phyloP scores from a whole-genome alignment of 2,329 filamentous ascomycete genomes.

The Lachnellula hyalina region DNA sequence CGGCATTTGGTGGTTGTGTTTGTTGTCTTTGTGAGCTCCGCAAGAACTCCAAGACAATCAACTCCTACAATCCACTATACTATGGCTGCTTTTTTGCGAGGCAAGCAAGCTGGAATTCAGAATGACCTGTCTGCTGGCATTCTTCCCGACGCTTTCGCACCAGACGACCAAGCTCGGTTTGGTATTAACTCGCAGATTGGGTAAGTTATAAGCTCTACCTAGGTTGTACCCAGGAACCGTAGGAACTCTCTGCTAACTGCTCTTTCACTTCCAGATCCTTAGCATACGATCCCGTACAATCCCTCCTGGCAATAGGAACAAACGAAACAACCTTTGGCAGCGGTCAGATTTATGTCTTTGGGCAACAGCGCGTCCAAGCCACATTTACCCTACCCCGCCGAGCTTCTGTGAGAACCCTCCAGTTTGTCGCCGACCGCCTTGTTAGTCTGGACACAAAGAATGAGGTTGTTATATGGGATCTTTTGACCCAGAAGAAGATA shows the following conservation, averaged over 20 bases:
- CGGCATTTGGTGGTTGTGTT: not conserved
- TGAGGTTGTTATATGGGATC: conserved; percentile 78
- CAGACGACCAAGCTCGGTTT: conserved; percentile 79
- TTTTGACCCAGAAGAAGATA: conserved; percentile 62
- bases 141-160: conserved; percentile 68
- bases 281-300: conserved; percentile 90
- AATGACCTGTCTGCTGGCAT: conserved; percentile 84
- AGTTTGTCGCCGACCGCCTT: conserved; percentile 83
- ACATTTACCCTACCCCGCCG: conserved; percentile 65
- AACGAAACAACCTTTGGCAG: conserved; percentile 79
- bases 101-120: conserved; percentile 89
- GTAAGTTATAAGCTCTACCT: conserved; percentile 34
- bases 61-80: conserved; percentile 5
- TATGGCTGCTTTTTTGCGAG: conserved; percentile 85
- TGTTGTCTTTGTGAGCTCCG: not conserved
- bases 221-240: not conserved
- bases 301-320: conserved; percentile 86
- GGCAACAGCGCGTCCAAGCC: conserved; percentile 73
- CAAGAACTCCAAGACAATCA: not conserved
- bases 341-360: conserved; percentile 85
- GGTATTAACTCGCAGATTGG: conserved; percentile 74
- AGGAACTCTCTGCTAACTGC: conserved; percentile 10
- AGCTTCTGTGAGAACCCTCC: conserved; percentile 69
- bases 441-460: conserved; percentile 81
- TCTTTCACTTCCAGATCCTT: conserved; percentile 57